These are phyloP conservation scores for Candida pseudoviswanathii DNA, from an alignment of 1,139 yeast genomes.

Conservation along the genomic window DNA sequence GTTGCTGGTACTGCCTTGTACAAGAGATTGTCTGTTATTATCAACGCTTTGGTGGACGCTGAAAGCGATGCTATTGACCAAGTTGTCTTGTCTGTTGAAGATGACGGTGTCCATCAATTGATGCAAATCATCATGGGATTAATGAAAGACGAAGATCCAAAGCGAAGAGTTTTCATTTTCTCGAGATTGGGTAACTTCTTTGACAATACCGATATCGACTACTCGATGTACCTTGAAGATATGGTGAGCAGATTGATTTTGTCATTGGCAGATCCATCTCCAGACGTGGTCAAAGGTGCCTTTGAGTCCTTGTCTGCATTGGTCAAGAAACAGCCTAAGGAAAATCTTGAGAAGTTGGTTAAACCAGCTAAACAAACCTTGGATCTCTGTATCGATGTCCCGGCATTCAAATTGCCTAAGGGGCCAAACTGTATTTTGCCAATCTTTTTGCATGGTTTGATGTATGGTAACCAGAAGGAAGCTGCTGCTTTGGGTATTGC, in stretches of 20 bases:
- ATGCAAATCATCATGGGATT: constrained; percentile 78
- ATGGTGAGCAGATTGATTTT: constrained; percentile 71
- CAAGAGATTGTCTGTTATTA: constrained; percentile 68
- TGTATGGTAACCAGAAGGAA: constrained; percentile 93
- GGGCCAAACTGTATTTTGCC: constrained; percentile 92
- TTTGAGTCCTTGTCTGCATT: constrained; percentile 67
- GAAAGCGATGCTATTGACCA: constrained; percentile 63
- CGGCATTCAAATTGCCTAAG: constrained; percentile 77
- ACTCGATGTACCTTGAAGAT: constrained; percentile 73
- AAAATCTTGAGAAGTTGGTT: constrained; percentile 73
- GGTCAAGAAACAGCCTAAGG: constrained; percentile 72
- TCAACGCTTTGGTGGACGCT: constrained; percentile 71
- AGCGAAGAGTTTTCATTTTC: constrained; percentile 67
- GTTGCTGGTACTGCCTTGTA: constrained; percentile 88
- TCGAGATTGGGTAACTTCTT: constrained; percentile 76
- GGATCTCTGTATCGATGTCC: constrained; percentile 62
- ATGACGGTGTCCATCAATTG: constrained; percentile 82
- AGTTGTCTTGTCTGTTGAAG: constrained; percentile 71
- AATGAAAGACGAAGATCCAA: constrained; percentile 74
- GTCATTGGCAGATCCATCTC: constrained; percentile 71
- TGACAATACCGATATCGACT: constrained; percentile 63
- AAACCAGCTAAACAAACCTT: constrained; percentile 78
- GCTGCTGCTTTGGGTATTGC: constrained; percentile 88
- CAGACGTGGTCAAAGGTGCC: constrained; percentile 66
- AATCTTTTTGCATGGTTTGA: constrained; percentile 89